Evolutionary conservation across 2,329 filamentous ascomycete species (phyloP).

Genomic region (Trichocomaceae sp.): DNA sequence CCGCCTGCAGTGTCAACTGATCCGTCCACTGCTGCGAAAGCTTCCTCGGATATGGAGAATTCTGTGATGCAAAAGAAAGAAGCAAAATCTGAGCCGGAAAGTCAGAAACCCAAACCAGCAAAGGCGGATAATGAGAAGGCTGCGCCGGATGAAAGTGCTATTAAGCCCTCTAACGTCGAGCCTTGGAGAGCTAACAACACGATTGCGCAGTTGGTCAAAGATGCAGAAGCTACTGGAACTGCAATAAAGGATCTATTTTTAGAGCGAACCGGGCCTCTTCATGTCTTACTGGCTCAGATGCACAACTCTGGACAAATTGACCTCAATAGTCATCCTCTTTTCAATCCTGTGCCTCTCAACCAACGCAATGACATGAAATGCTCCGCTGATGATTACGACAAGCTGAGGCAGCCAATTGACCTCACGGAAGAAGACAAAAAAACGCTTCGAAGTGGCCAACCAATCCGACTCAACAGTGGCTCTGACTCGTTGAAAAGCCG

Average conservation of each 20-base stretch:
- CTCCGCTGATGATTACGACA: conserved; percentile 33
- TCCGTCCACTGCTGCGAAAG: conserved; percentile 1
- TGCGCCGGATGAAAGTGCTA: conserved; percentile 8
- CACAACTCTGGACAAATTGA: conserved; percentile 33
- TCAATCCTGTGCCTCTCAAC: conserved; percentile 36
- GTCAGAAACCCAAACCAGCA: conserved; percentile 21
- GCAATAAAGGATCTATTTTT: conserved; percentile 37
- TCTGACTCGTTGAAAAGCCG: conserved; percentile 34
- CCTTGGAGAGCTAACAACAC: conserved; percentile 37
- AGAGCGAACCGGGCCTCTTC: conserved; percentile 34
- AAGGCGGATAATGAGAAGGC: conserved; percentile 23
- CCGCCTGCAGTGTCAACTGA: conserved; percentile 26
- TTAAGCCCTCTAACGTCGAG: conserved; percentile 22
- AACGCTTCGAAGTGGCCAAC: conserved; percentile 35
- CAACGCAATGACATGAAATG: conserved; percentile 40
- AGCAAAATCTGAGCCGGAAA: conserved; percentile 17
- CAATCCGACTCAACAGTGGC: conserved; percentile 33
- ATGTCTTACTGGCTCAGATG: conserved; percentile 33
- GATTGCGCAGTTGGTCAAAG: conserved; percentile 33
- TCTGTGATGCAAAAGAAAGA: conserved; percentile 19
- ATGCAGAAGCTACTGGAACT: conserved; percentile 29
- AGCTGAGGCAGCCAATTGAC: conserved; percentile 33
- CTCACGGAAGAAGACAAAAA: conserved; percentile 40
- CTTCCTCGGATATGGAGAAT: conserved; percentile 11
- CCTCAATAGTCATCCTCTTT: conserved; percentile 33